Percentiles rank a stretch among this genome's conserved stretches.
Conservation (phyloP, 352 stramenopile species). For the Globisporangium nodosum region DNA sequence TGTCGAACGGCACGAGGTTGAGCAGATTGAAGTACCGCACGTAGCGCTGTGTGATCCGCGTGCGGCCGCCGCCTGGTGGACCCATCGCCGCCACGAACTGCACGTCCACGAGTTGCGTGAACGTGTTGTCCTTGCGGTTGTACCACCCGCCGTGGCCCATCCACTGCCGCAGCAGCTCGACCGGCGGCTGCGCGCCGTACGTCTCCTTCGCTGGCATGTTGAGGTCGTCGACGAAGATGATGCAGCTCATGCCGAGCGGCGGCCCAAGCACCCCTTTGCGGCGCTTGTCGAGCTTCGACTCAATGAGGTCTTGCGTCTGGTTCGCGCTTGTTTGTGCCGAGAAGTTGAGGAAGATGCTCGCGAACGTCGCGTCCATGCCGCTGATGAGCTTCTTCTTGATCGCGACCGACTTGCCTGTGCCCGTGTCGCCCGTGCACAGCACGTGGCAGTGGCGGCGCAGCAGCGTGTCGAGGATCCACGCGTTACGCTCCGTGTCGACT, state of each 20-base stretch:
- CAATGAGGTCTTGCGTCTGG: conserved; percentile 93
- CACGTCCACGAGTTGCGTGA: conserved; percentile 90
- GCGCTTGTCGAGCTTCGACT: conserved; percentile 92
- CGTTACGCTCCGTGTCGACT: conserved; percentile 90
- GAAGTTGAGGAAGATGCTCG: conserved; percentile 91
- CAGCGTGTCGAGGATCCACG: conserved; percentile 88
- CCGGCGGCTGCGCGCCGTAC: conserved; percentile 91
- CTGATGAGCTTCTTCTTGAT: conserved; percentile 91
- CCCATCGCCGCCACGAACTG: conserved; percentile 92
- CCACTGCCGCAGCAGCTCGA: conserved; percentile 91
- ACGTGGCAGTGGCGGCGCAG: conserved; percentile 88
- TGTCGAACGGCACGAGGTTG: conserved; percentile 91
- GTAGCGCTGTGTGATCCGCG: conserved; percentile 90
- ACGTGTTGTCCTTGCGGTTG: conserved; percentile 91
- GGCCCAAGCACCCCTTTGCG: conserved; percentile 90
- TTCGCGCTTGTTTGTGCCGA: conserved; percentile 92
- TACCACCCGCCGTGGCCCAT: conserved; percentile 94
- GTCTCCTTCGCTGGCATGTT: conserved; percentile 95
- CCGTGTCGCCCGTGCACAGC: conserved; percentile 89
- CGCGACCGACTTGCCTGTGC: conserved; percentile 92
- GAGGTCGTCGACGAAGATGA: conserved; percentile 93
- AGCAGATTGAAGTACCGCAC: conserved; percentile 92
- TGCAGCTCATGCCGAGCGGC: conserved; percentile 84
- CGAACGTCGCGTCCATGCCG: conserved; percentile 74
- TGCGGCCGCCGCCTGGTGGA: conserved; percentile 87